Conservation (phyloP, 257 asterid species). For the Lycium barbarum region DNA sequence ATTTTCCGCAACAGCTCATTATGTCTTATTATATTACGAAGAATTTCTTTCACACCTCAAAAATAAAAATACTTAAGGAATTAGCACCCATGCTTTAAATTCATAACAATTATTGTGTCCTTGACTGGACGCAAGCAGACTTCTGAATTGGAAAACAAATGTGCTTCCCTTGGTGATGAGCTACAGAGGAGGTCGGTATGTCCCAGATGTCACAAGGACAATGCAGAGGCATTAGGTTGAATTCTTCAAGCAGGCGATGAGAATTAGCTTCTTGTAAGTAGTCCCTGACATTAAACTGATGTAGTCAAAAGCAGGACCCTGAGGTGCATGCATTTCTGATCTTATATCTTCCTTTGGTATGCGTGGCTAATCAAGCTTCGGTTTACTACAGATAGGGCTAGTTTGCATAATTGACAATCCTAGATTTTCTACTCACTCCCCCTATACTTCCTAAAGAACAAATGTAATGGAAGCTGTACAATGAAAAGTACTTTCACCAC, state of each 20-base stretch:
- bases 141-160: conserved; percentile 59
- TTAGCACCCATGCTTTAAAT: conserved; percentile 28
- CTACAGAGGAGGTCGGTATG: conserved; percentile 71
- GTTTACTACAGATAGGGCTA: not conserved
- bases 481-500: too few relatives aligned
- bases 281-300: conserved; percentile 17
- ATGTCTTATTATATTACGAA: not conserved
- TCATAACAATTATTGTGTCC: conserved; percentile 41
- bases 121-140: conserved; percentile 78
- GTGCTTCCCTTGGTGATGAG: conserved; percentile 69
- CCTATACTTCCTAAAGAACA: too few relatives aligned
- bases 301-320: not conserved
- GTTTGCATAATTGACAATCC: too few relatives aligned
- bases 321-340: conserved; percentile 15
- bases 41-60: not conserved
- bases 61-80: not conserved
- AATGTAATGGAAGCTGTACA: too few relatives aligned
- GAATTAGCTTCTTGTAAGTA: conserved; percentile 48
- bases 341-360: conserved; percentile 6
- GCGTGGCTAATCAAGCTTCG: not conserved
- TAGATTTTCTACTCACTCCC: too few relatives aligned
- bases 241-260: conserved; percentile 50
- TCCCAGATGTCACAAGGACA: conserved; percentile 72
- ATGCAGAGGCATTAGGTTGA: conserved; percentile 60
- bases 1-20: not conserved